A percentile compares a stretch with the other conserved stretches of the same genome.
Conservation (phyloP, 208 protist species). For the Acanthamoeba comandoni region DNA sequence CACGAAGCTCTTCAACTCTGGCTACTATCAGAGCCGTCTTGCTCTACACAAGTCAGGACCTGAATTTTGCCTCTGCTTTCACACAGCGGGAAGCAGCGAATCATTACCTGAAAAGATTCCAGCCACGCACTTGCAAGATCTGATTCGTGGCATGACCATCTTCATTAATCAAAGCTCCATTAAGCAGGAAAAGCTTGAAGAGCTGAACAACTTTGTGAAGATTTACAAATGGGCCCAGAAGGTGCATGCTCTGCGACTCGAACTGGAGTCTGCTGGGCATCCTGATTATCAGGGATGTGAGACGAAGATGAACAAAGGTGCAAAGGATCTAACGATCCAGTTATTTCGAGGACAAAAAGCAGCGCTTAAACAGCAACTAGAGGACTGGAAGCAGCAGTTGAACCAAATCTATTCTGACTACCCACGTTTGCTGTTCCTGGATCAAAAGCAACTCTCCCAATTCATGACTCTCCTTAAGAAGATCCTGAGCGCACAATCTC, state of each 20-base stretch:
- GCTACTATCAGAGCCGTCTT: constrained; percentile 17
- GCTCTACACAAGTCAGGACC: not conserved
- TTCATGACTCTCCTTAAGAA: constrained; percentile 1
- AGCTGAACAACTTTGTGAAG: constrained; percentile 6
- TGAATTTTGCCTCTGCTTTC: constrained; percentile 19
- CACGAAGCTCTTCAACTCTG: not conserved
- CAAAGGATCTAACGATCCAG: not conserved
- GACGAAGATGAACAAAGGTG: not conserved
- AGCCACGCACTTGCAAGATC: not conserved
- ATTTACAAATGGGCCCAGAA: not conserved
- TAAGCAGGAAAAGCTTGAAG: not conserved
- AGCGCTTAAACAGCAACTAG: not conserved
- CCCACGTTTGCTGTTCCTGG: constrained; percentile 8
- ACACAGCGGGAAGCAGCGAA: not conserved
- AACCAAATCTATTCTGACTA: not conserved
- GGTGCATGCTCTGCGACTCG: not conserved
- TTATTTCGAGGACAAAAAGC: not conserved
- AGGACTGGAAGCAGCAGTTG: not conserved
- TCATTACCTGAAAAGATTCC: not conserved
- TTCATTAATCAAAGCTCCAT: constrained; percentile 16
- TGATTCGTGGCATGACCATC: not conserved
- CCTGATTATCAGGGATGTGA: not conserved
- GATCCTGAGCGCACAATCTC: too few species aligned
- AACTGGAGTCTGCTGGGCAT: not conserved
- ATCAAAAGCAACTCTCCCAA: not conserved